A percentile compares a stretch with the other conserved stretches of the same genome.
Evolutionary conservation across 257 asterid genomes (phyloP).

Genomic region (Craterostigma plantagineum): DNA sequence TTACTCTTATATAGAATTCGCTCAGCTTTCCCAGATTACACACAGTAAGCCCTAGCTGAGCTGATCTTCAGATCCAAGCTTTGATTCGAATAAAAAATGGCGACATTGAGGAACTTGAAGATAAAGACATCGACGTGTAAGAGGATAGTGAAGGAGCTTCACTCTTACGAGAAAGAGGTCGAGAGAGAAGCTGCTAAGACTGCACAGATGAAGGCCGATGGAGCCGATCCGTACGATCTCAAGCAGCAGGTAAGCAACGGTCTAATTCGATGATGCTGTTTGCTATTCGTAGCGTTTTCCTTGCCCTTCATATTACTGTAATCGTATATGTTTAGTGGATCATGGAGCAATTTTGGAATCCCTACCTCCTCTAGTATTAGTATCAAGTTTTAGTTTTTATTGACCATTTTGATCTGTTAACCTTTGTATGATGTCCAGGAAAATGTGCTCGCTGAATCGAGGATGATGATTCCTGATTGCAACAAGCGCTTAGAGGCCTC

Average conservation of each 20-base stretch:
- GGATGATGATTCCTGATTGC: conserved; percentile 96
- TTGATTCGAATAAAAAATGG: conserved; percentile 11
- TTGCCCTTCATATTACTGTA: background rate
- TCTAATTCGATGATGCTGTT: conserved; percentile 1
- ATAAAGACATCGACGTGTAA: conserved; percentile 77
- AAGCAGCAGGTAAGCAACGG: conserved; percentile 58
- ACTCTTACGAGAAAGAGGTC: conserved; percentile 75
- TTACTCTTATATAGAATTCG: no score
- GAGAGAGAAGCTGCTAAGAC: conserved; percentile 73
- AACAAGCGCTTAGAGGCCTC: conserved; percentile 74
- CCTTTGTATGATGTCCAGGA: conserved; percentile 29
- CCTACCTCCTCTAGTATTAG: background rate
- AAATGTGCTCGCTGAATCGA: conserved; percentile 79
- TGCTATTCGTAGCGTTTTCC: background rate
- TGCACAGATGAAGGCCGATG: conserved; percentile 66
- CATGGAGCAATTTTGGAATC: background rate
- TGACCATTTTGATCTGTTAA: no score
- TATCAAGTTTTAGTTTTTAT: no score
- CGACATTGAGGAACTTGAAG: conserved; percentile 57
- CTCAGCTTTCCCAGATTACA: no score
- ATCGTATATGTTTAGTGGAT: background rate
- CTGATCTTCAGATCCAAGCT: background rate
- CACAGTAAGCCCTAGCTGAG: conserved; percentile 6
- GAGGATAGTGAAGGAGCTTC: conserved; percentile 65
- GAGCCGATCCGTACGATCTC: conserved; percentile 76